Base-by-base conservation (phyloP, 192 early-diverging fungal genomes). In the Pecoramyces ruminantium region DNA sequence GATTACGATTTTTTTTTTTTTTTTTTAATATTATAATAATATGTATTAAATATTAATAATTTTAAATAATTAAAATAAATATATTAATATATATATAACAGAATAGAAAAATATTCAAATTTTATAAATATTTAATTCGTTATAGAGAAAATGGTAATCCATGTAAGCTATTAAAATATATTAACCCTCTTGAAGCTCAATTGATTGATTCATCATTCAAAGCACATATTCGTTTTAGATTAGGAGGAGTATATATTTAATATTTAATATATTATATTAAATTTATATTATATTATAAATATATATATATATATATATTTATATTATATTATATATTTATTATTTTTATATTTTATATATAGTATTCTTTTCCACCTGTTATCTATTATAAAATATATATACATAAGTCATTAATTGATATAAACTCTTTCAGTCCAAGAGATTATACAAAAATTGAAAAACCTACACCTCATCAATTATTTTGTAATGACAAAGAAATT, bases 341-440 rank as follows among this genome's bases (percentile, higher is more conserved):
- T n/a, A 15, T n/a, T n/a, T n/a, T n/a, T n/a, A n/a, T n/a, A n/a
- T n/a, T n/a, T n/a, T n/a, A n/a, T n/a, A n/a, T 83, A 29, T 30
- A 88, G 87, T 80, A 81, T 17, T 51, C 79, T 25, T 91, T 91
- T 80, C 90, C 90, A 29, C 90, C 90, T 25, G 85, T 83, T 8
- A 89, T 91, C 16, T 90, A 83, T 80, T 91, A 91, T 86, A 91
- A 91, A 79, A 90, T 91, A 15, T 91, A 86, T 81, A 83, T 89
- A 0, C 87, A 91, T 81, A 84, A 83, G 38, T 83, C 80, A 27
- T 79, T 90, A 79, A 83, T 91, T 16, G 90, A 91, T 83, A 88
- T 91, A 82, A 90, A 90, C 79, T 82, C 88, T 13, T 91, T 91
- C 81, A 84, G 87, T 78, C 90, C 90, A n/a, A 81, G 89, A 8